Evolutionary conservation across 2,329 filamentous ascomycete species (phyloP), one percentile per base, ranked within the genome.

Genomic region (Xylariaceae sp.): DNA sequence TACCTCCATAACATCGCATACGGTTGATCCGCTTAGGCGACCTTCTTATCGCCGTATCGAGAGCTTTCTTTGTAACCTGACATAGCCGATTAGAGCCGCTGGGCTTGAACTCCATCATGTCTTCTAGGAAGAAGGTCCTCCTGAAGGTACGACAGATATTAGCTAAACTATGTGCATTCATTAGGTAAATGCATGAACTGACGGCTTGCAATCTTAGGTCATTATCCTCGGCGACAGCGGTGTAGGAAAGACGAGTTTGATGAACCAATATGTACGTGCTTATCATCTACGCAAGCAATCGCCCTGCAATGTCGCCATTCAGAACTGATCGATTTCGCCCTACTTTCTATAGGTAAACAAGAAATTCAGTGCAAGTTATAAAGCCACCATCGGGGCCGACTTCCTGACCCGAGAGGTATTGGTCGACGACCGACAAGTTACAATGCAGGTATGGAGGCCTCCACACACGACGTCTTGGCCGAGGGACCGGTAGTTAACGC

Each of bases 331-430:
- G 43, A 45, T 49, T 53, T 50, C 40, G 7, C n/a, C n/a, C n/a
- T n/a, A n/a, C n/a, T n/a, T n/a, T 45, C n/a, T 45, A 65, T 66
- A 98, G 93, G 93, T 99, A 85, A 99, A 99, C 83, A 99, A 99
- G 81, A 98, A 99, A 77, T 99, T 99, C 82, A 97, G 93, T 75
- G 93, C 93, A 66, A 97, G 93, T 81, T 99, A 99, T 87, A 99
- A 99, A 81, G 95, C 95, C 57, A 99, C 95, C 44, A 99, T 99
- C 74, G 95, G 95, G 66, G 95, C 95, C 74, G 95, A 99, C 77
- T 99, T 99, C 78, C 82, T 99, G 59, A 99, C 95, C 54, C 96
- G 96, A 75, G 95, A 99, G 80, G 95, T 99, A 41, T 81, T 97
- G 63, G 93, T 99, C 52, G 95, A 98, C 77, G 95, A 98, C 77